phyloP scores from a whole-genome alignment of 148 eudicot species.

The Talinum fruticosum region DNA sequence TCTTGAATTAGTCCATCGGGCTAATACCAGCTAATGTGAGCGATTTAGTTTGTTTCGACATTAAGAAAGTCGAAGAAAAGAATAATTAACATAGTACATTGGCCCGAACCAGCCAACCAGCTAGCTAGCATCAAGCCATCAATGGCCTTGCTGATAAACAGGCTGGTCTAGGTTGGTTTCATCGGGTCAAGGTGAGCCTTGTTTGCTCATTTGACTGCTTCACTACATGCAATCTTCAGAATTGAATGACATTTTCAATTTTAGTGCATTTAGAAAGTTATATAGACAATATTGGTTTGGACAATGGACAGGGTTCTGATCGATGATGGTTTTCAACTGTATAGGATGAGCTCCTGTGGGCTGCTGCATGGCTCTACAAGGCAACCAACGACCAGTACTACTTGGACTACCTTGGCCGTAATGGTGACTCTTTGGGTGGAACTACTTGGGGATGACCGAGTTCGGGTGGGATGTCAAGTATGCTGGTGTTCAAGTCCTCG shows the following conservation, averaged over 20 bases:
- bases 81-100: not conserved
- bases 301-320: not conserved
- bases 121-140: not conserved
- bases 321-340: not conserved
- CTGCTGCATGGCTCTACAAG: conserved; percentile 96
- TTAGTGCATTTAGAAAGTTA: not conserved
- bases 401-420: conserved; percentile 72
- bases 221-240: not conserved
- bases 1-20: no score
- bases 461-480: conserved; percentile 99
- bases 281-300: not conserved
- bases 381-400: conserved; percentile 74
- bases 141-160: not conserved
- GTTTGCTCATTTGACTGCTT: no score
- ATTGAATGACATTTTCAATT: not conserved
- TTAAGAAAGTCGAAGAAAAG: not conserved
- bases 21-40: no score
- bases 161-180: no score
- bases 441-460: conserved; percentile 97
- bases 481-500: conserved; percentile 97
- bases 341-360: conserved; percentile 98
- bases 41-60: no score
- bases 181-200: no score
- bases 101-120: not conserved
- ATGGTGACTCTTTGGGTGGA: conserved; percentile 84